Base-by-base conservation (phyloP, 495 filamentous ascomycete genomes). In the Sordaria brevicollis region DNA sequence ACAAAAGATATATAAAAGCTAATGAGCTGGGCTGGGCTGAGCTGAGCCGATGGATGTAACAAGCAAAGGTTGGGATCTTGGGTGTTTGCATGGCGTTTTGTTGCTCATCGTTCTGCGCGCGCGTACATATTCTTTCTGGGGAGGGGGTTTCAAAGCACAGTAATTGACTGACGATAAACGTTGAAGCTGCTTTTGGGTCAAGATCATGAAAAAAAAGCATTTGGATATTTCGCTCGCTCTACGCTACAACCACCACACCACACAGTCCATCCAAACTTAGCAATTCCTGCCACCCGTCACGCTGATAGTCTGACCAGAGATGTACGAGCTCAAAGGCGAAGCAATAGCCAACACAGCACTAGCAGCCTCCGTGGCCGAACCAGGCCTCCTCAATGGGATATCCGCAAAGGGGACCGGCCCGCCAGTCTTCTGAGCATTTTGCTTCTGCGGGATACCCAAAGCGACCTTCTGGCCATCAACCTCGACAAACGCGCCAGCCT, bases 211-310 rank as follows among this genome's bases (percentile, higher is more conserved):
- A 29, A 35, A 10, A 67, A n/a, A n/a, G 29, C 6, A 62, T 62
- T 62, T 31, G 49, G 25, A 31, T 62, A 31, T 62, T 13, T 57
- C 21, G 11, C 25, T 57, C 21, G 11, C 49, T 31, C 25, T 62
- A 62, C 25, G 49, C 49, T 31, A 31, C 49, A 62, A 21, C 29
- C 8, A n/a, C 34, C 3, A 38, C 5, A 21, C 68, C 17, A 19
- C 8, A 33, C 21, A 66, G 25, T n/a, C n/a, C 49, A 13, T 31
- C 49, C 15, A 29, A 6, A 13, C 36, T 70, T 87, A 94, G 85
- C 93, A 94, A 78, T 93, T 93, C 78, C 90, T 83, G 5, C 92
- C 92, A 6, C 92, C 93, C 15, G 92, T 95, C 62, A 94, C 92
- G 75, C 86, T 87, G 70, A 96, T 90, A 3, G 91, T 93, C 84